Evolutionary conservation across 2,329 filamentous ascomycete species (phyloP).

Genomic region (Hypoxylon sp.): DNA sequence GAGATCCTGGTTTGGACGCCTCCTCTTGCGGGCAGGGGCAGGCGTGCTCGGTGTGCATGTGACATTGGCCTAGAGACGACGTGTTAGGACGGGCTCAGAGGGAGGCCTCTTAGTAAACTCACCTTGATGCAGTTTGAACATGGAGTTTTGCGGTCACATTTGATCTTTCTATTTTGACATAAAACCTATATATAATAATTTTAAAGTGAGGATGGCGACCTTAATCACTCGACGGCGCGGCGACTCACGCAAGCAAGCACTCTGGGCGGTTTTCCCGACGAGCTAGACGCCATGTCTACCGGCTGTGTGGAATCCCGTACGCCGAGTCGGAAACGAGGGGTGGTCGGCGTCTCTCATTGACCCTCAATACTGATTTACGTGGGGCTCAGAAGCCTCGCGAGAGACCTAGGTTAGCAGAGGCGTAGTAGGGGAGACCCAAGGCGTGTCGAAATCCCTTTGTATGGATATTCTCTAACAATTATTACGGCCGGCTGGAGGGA

Average conservation of each 20-base stretch:
- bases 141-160: slow-evolving; percentile 72
- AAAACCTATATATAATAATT: slow-evolving; percentile 65
- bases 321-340: slow-evolving; percentile 27
- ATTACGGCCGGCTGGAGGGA: slow-evolving; percentile 13
- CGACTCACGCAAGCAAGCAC: slow-evolving; percentile 51
- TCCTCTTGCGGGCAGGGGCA: slow-evolving; percentile 71
- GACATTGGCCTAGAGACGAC: slow-evolving; percentile 66
- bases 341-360: slow-evolving; percentile 28
- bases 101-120: slow-evolving; percentile 35
- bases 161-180: slow-evolving; percentile 74
- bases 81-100: slow-evolving; percentile 26
- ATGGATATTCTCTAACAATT: slow-evolving; percentile 5
- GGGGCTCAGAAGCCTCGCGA: not conserved
- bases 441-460: slow-evolving; percentile 9
- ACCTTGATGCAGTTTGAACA: slow-evolving; percentile 75
- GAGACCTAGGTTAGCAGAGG: not conserved
- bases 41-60: slow-evolving; percentile 73
- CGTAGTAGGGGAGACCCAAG: not conserved
- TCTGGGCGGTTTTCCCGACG: slow-evolving; percentile 50
- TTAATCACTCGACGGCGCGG: slow-evolving; percentile 14
- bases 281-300: slow-evolving; percentile 46
- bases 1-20: slow-evolving; percentile 72
- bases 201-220: slow-evolving; percentile 24
- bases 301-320: slow-evolving; percentile 22
- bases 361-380: slow-evolving; percentile 10